These are phyloP conservation scores for Plasmodium berghei DNA, from an alignment of 169 alveolate genomes.

Conservation along the genomic window DNA sequence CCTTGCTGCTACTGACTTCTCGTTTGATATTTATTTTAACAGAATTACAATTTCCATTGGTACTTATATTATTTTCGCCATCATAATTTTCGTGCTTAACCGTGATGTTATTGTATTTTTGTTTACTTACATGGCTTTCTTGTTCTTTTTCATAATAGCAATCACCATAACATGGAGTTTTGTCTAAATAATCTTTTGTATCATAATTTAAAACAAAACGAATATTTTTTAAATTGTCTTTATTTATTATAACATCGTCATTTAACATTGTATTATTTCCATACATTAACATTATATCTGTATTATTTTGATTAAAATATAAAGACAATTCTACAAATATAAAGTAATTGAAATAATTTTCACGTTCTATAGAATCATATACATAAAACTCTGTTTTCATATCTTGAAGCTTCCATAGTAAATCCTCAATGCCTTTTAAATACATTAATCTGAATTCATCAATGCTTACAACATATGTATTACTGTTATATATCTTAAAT, in stretches of 20 bases:
- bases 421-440: conserved; percentile 41
- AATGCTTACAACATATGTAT: conserved; percentile 28
- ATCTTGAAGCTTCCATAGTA: conserved; percentile 14
- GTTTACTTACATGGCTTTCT: neutral
- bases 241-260: conserved; percentile 22
- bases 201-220: conserved; percentile 18
- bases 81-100: neutral
- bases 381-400: conserved; percentile 37
- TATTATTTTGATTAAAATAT: conserved; percentile 66
- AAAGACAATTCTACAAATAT: conserved; percentile 47
- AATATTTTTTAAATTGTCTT: conserved; percentile 46
- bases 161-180: neutral
- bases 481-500: conserved; percentile 27
- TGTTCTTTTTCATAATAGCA: conserved; percentile 13
- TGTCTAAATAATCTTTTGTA: conserved; percentile 11
- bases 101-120: too few species aligned
- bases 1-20: neutral
- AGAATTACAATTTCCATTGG: neutral
- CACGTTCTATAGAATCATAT: conserved; percentile 47
- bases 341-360: conserved; percentile 46
- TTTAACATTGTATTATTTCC: conserved; percentile 27
- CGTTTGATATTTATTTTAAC: conserved; percentile 3
- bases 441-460: conserved; percentile 47
- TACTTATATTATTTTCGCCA: neutral
- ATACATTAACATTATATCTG: conserved; percentile 22